These are phyloP conservation scores for Shiraia bambusicola DNA, from an alignment of 2,329 filamentous ascomycete species.

Conservation along the genomic window DNA sequence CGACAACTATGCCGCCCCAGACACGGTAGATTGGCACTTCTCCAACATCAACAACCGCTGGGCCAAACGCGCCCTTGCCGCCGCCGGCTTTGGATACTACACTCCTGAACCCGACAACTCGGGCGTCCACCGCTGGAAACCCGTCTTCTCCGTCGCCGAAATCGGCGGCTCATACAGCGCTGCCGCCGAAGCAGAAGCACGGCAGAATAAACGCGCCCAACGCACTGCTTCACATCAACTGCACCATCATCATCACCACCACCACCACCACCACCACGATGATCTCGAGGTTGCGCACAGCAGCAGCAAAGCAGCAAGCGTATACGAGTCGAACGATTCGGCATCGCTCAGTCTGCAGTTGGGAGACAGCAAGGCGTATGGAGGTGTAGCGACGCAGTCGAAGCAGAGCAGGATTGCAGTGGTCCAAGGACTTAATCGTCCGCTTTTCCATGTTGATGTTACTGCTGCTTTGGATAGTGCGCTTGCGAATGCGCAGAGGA, in stretches of 20 bases:
- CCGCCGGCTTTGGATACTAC: slow-evolving; percentile 89
- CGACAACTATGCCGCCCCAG: slow-evolving; percentile 80
- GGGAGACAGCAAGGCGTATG: slow-evolving; percentile 36
- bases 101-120: slow-evolving; percentile 54
- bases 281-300: slow-evolving; percentile 20
- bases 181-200: slow-evolving; percentile 69
- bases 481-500: slow-evolving; percentile 67
- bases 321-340: slow-evolving; percentile 17
- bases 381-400: slow-evolving; percentile 31
- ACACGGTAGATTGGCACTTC: slow-evolving; percentile 91
- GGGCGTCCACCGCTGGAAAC: slow-evolving; percentile 75
- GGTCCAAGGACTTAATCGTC: slow-evolving; percentile 81
- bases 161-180: slow-evolving; percentile 74
- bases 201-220: slow-evolving; percentile 54
- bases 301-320: slow-evolving; percentile 19
- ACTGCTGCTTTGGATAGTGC: slow-evolving; percentile 90
- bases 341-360: slow-evolving; percentile 39
- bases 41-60: slow-evolving; percentile 89
- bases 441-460: slow-evolving; percentile 93
- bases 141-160: slow-evolving; percentile 90
- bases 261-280: too few species aligned
- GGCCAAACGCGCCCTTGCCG: slow-evolving; percentile 87
- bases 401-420: slow-evolving; percentile 49
- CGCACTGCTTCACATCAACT: slow-evolving; percentile 51
- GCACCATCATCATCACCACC: too few species aligned